phyloP scores from a whole-genome alignment of 2,329 filamentous ascomycete genomes.

The Colletotrichum sp. region DNA sequence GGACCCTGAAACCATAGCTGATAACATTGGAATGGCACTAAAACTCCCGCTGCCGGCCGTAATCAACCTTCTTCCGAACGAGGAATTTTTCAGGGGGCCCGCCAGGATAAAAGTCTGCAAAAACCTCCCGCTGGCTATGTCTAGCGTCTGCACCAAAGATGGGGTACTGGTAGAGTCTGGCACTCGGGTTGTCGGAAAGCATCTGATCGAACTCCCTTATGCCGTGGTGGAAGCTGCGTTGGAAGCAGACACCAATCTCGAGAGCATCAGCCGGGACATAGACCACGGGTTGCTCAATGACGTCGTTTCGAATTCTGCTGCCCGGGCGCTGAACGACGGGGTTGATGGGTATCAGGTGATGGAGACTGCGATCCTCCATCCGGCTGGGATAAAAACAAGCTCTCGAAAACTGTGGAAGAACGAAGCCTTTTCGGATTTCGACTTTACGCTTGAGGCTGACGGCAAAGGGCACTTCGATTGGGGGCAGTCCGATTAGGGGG shows the following conservation, averaged over 20 bases:
- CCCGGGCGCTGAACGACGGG: neutral
- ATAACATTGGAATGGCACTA: neutral
- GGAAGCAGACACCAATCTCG: neutral
- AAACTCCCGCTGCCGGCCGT: neutral
- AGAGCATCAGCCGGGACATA: neutral
- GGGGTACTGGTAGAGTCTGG: neutral
- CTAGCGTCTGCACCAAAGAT: no score
- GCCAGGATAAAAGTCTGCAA: neutral
- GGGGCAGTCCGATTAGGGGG: neutral
- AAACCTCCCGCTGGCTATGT: neutral
- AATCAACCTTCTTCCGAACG: neutral
- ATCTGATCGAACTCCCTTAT: neutral
- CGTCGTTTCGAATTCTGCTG: neutral
- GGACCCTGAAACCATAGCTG: neutral
- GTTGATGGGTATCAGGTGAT: neutral
- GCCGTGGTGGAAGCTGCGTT: neutral
- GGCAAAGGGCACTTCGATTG: neutral
- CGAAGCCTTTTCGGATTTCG: neutral
- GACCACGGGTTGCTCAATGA: neutral
- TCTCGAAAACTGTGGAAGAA: neutral
- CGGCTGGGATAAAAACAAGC: neutral
- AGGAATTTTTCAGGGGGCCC: neutral
- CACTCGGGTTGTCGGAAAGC: accelerated
- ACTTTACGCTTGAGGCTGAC: neutral
- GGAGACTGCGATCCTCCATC: neutral